Evolutionary conservation across 306 rosid genomes (phyloP).

Genomic region (Gastrolobium villosum): DNA sequence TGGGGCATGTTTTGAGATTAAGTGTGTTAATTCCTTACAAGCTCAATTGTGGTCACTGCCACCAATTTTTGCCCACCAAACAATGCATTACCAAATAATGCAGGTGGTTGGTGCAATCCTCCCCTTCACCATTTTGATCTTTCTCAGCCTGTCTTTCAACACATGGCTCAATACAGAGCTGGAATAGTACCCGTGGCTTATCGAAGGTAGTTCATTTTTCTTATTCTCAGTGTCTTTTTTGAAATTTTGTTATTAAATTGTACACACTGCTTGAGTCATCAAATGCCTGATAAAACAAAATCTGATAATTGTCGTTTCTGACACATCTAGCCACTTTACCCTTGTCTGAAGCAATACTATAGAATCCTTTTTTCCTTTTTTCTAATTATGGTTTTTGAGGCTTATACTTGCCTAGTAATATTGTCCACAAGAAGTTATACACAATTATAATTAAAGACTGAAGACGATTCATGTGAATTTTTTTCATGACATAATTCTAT

Average conservation of each 20-base stretch:
- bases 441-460: not conserved
- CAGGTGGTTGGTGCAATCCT: conserved; percentile 92
- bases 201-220: conserved; percentile 56
- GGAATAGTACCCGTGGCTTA: conserved; percentile 81
- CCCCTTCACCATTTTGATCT: conserved; percentile 88
- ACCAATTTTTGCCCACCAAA: conserved; percentile 90
- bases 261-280: not conserved
- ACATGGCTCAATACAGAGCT: conserved; percentile 72
- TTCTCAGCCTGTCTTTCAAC: conserved; percentile 75
- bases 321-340: not conserved
- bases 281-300: conserved; percentile 38
- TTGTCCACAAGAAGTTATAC: not conserved
- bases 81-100: conserved; percentile 72
- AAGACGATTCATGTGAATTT: not conserved
- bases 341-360: not conserved
- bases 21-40: conserved; percentile 62
- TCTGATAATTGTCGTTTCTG: conserved; percentile 7
- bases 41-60: conserved; percentile 71
- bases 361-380: conserved; percentile 9
- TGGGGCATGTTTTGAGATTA: conserved; percentile 83
- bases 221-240: not conserved
- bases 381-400: not conserved
- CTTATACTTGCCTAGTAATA: not conserved
- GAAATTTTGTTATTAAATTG: not conserved
- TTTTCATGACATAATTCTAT: not conserved